phyloP scores from a whole-genome alignment of 2,329 filamentous ascomycete species.

The Penicillium sp. region DNA sequence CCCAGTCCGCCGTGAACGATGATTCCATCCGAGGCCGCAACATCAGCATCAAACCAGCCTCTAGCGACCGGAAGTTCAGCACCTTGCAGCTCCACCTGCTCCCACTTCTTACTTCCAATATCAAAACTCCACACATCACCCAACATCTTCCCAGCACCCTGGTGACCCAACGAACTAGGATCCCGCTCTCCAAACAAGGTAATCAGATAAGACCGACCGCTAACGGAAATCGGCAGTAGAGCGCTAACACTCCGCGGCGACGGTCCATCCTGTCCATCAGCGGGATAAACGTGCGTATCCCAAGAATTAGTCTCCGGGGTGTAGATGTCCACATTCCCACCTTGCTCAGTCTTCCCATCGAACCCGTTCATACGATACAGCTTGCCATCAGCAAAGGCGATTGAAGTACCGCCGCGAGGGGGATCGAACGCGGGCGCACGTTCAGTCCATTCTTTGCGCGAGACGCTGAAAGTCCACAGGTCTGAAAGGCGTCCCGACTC shows the following conservation, averaged over 20 bases:
- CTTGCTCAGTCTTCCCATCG: slow-evolving; percentile 69
- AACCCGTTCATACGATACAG: slow-evolving; percentile 81
- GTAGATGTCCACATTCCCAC: slow-evolving; percentile 70
- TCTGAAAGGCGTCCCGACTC: slow-evolving; percentile 66
- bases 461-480: slow-evolving; percentile 76
- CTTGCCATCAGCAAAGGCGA: slow-evolving; percentile 64
- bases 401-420: slow-evolving; percentile 66
- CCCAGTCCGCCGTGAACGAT: slow-evolving; percentile 56
- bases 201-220: slow-evolving; percentile 43
- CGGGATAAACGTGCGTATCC: slow-evolving; percentile 31
- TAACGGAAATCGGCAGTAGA: slow-evolving; percentile 46
- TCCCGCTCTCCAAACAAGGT: slow-evolving; percentile 59
- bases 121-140: slow-evolving; percentile 55
- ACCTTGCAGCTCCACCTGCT: slow-evolving; percentile 27
- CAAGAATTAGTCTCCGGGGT: slow-evolving; percentile 44
- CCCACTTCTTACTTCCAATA: slow-evolving; percentile 38
- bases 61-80: slow-evolving; percentile 42
- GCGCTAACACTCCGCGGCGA: slow-evolving; percentile 53
- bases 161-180: slow-evolving; percentile 56
- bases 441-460: slow-evolving; percentile 65
- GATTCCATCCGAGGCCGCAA: slow-evolving; percentile 37
- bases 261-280: slow-evolving; percentile 52
- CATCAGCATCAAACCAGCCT: slow-evolving; percentile 59
- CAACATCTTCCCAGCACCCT: slow-evolving; percentile 60
- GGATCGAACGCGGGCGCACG: slow-evolving; percentile 68